A percentile compares a stretch with the other conserved stretches of the same genome.
Evolutionary conservation across 164 flowering plant genomes (phyloP).

Genomic region (Sextonia rubra): DNA sequence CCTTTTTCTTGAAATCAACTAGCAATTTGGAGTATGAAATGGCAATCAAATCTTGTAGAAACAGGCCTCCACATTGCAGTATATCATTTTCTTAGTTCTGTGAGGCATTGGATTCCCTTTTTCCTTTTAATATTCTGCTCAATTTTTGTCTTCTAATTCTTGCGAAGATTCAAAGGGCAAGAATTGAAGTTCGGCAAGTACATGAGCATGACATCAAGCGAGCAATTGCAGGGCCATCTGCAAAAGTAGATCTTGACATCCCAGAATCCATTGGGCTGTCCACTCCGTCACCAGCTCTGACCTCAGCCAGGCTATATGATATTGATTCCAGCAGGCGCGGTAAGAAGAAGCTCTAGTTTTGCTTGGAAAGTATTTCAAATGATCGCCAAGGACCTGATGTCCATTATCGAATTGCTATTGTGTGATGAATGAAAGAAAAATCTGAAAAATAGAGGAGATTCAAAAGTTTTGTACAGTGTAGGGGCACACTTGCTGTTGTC

Average conservation of each 20-base stretch:
- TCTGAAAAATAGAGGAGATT: neutral
- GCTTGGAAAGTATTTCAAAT: neutral
- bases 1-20: too few species aligned
- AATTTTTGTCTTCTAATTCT: neutral
- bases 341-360: conserved; percentile 38
- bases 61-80: too few species aligned
- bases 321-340: conserved; percentile 59
- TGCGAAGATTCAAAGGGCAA: conserved; percentile 56
- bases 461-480: neutral
- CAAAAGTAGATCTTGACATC: conserved; percentile 68
- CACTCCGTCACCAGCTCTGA: conserved; percentile 29
- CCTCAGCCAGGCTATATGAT: conserved; percentile 65
- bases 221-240: conserved; percentile 49
- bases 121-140: neutral
- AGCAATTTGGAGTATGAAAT: too few species aligned
- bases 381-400: neutral
- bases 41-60: too few species aligned
- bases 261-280: conserved; percentile 84
- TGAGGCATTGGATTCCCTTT: neutral
- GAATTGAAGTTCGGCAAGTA: conserved; percentile 42
- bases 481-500: neutral
- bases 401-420: neutral
- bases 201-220: conserved; percentile 56
- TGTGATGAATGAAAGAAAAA: too few species aligned
- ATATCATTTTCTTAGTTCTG: too few species aligned